phyloP scores from a whole-genome alignment of 768 basidiomycete genomes.

The Crepidotus variabilis region DNA sequence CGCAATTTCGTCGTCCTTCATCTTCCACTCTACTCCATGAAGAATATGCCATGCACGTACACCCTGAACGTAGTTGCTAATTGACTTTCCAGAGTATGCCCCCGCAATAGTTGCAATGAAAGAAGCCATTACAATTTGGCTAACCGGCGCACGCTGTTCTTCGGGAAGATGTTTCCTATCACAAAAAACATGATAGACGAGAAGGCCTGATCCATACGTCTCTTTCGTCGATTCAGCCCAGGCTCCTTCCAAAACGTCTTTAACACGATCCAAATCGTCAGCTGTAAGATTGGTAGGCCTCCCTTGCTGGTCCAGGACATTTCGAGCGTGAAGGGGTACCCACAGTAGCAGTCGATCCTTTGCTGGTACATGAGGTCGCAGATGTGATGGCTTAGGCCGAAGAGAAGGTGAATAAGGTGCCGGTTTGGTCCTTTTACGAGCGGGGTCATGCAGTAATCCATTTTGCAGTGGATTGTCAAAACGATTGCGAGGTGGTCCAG shows the following conservation, averaged over 20 bases:
- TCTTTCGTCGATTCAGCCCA: constrained; percentile 28
- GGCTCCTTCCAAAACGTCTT: constrained; percentile 15
- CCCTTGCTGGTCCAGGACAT: constrained; percentile 5
- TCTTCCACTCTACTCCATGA: constrained; percentile 30
- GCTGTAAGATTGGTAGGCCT: constrained; percentile 6
- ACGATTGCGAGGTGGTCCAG: neutral
- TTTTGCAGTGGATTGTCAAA: neutral
- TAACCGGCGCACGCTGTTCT: constrained; percentile 22
- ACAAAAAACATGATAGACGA: constrained; percentile 37
- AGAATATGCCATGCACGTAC: constrained; percentile 45
- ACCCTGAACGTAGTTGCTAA: constrained; percentile 34
- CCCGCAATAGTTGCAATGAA: constrained; percentile 30
- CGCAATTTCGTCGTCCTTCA: constrained; percentile 22
- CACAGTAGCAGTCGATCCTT: constrained; percentile 21
- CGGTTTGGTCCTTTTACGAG: neutral
- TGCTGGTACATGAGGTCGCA: constrained; percentile 24
- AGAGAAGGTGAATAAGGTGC: neutral
- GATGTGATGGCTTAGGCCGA: constrained; percentile 10
- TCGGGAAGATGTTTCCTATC: constrained; percentile 29
- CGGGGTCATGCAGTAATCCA: neutral
- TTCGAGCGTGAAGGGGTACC: constrained; percentile 11
- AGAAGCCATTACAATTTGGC: constrained; percentile 16
- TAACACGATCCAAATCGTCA: constrained; percentile 21
- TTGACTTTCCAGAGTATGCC: constrained; percentile 24
- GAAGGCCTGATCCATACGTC: constrained; percentile 33